phyloP scores from a whole-genome alignment of 805 yeast genomes.

The Candida alai region DNA sequence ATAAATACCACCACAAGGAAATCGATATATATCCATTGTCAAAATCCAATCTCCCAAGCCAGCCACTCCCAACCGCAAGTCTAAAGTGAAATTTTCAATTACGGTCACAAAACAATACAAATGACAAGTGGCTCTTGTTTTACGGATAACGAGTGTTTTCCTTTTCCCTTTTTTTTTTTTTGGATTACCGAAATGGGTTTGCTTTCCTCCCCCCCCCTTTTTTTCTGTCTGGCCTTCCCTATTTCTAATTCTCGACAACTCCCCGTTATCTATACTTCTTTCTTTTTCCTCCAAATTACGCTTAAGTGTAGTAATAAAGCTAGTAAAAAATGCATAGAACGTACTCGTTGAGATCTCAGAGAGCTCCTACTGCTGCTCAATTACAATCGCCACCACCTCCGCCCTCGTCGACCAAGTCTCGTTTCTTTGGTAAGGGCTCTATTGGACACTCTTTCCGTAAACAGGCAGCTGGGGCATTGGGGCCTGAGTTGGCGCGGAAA shows the following conservation, averaged over 20 bases:
- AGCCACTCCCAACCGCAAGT: too few species aligned
- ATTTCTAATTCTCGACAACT: neutral
- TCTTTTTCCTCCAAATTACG: conserved; percentile 1
- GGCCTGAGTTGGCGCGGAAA: conserved; percentile 93
- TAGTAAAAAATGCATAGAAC: conserved; percentile 70
- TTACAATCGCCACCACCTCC: conserved; percentile 80
- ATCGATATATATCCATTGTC: too few species aligned
- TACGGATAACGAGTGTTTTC: too few species aligned
- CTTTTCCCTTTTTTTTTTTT: too few species aligned
- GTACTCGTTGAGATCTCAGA: conserved; percentile 70
- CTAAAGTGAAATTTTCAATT: too few species aligned
- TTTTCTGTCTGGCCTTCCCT: conserved; percentile 2
- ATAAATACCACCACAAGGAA: too few species aligned
- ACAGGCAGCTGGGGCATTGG: conserved; percentile 84
- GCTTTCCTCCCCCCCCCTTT: conserved; percentile 2
- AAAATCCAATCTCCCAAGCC: too few species aligned
- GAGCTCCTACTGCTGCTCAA: conserved; percentile 83
- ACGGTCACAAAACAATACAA: too few species aligned
- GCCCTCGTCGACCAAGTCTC: conserved; percentile 65
- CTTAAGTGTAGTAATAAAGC: neutral
- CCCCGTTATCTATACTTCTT: neutral
- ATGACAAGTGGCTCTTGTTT: too few species aligned
- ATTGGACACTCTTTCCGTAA: conserved; percentile 70
- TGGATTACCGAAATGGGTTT: too few species aligned
- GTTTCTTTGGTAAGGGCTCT: conserved; percentile 73